A percentile compares a stretch with the other conserved stretches of the same genome.
Conservation (phyloP, 2,329 filamentous ascomycete genomes). For the Herpotrichia juniperi region DNA sequence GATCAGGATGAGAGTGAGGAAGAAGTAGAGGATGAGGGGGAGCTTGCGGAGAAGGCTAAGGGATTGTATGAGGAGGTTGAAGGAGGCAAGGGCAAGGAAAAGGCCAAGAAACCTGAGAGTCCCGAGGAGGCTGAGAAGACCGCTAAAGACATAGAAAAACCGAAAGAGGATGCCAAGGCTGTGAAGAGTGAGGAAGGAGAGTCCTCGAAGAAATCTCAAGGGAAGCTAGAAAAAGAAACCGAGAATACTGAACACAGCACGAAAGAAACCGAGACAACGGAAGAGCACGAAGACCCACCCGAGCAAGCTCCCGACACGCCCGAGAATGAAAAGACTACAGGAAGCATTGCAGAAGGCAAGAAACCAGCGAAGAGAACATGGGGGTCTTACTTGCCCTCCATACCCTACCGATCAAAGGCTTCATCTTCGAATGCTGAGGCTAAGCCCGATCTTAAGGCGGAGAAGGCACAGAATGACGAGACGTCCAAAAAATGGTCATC, state of each 20-base stretch:
- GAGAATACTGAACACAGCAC: conserved; percentile 6
- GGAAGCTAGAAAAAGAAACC: conserved; percentile 5
- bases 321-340: conserved; percentile 24
- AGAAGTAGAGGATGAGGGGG: conserved; percentile 23
- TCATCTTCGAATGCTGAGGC: conserved; percentile 19
- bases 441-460: conserved; percentile 31
- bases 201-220: conserved; percentile 9
- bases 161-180: conserved; percentile 9
- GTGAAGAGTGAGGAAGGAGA: conserved; percentile 7
- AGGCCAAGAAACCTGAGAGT: too few species aligned
- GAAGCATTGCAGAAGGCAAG: conserved; percentile 11
- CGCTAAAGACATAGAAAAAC: conserved; percentile 11
- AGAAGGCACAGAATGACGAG: conserved; percentile 42
- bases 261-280: conserved; percentile 15
- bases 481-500: conserved; percentile 52
- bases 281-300: conserved; percentile 30
- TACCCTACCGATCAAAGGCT: conserved; percentile 41
- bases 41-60: conserved; percentile 28
- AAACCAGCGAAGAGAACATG: conserved; percentile 40
- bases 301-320: conserved; percentile 37
- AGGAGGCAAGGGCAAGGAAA: conserved; percentile 17
- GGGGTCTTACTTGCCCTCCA: conserved; percentile 47
- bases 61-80: conserved; percentile 24
- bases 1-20: conserved; percentile 32
- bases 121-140: too few species aligned